A percentile compares a stretch with the other conserved stretches of the same genome.
Evolutionary conservation across 129 eudicot species (phyloP).

Genomic region (Sambucus nigra): DNA sequence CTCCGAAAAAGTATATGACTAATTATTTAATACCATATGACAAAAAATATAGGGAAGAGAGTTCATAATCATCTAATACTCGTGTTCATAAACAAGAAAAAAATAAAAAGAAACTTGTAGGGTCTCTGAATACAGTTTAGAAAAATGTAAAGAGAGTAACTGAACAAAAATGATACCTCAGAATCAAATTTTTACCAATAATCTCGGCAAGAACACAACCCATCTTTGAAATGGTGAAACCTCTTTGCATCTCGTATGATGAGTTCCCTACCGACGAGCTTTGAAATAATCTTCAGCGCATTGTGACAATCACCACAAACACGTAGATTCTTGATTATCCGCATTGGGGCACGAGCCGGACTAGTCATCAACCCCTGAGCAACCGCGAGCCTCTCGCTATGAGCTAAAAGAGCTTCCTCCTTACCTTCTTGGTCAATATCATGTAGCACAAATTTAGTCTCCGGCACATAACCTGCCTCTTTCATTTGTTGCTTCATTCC

Average conservation of each 20-base stretch:
- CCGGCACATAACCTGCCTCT: constrained; percentile 36
- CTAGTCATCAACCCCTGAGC: constrained; percentile 28
- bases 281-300: constrained; percentile 33
- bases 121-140: too few relatives aligned
- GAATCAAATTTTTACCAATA: constrained; percentile 22
- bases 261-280: constrained; percentile 31
- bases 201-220: constrained; percentile 33
- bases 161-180: too few relatives aligned
- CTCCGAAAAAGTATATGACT: too few relatives aligned
- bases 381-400: constrained; percentile 42
- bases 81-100: too few relatives aligned
- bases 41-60: too few relatives aligned
- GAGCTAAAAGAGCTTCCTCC: constrained; percentile 38
- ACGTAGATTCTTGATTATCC: constrained; percentile 35
- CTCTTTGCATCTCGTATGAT: constrained; percentile 35
- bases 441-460: constrained; percentile 35
- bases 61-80: too few relatives aligned
- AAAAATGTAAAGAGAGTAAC: too few relatives aligned
- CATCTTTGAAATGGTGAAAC: constrained; percentile 37
- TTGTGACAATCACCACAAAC: constrained; percentile 42
- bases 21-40: too few relatives aligned
- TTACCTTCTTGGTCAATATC: constrained; percentile 37
- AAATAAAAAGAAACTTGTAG: too few relatives aligned
- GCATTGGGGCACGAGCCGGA: constrained; percentile 27
- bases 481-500: constrained; percentile 35